A percentile compares a stretch with the other conserved stretches of the same genome.
Conservation (phyloP, 345 rosid genomes). For the Boechera retrofracta region DNA sequence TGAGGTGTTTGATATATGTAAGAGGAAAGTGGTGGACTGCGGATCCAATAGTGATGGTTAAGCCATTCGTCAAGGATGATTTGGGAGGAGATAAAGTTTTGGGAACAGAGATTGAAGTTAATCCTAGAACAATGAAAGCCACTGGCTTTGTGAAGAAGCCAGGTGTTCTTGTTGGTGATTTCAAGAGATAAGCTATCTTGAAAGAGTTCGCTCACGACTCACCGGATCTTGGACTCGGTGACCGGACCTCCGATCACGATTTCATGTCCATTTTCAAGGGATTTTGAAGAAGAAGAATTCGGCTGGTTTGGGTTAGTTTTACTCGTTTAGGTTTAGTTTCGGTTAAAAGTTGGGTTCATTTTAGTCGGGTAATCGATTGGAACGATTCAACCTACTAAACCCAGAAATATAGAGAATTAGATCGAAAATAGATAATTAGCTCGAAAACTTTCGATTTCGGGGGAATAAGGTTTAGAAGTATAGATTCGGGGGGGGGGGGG, state of each 20-base stretch:
- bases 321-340: too few relatives aligned
- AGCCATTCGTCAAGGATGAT: conserved; percentile 86
- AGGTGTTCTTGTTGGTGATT: conserved; percentile 77
- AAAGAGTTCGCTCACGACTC: conserved; percentile 75
- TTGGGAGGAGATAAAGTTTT: conserved; percentile 87
- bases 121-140: conserved; percentile 80
- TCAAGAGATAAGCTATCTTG: conserved; percentile 72
- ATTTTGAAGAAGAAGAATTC: too few relatives aligned
- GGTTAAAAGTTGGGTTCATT: too few relatives aligned
- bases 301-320: too few relatives aligned
- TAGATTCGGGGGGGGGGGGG: too few relatives aligned
- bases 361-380: too few relatives aligned
- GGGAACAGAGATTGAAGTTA: conserved; percentile 95
- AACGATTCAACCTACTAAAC: too few relatives aligned
- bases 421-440: too few relatives aligned
- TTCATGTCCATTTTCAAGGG: conserved; percentile 98
- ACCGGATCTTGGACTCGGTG: conserved; percentile 91
- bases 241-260: conserved; percentile 85
- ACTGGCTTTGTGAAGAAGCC: conserved; percentile 92
- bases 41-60: conserved; percentile 93
- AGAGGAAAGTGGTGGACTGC: conserved; percentile 97
- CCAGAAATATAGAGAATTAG: too few relatives aligned
- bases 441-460: too few relatives aligned
- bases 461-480: too few relatives aligned
- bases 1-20: conserved; percentile 81